A percentile compares a stretch with the other conserved stretches of the same genome.
These are phyloP conservation scores for Cyberlindnera euphorbiiphila DNA, from an alignment of 805 yeast genomes.

Conservation along the genomic window DNA sequence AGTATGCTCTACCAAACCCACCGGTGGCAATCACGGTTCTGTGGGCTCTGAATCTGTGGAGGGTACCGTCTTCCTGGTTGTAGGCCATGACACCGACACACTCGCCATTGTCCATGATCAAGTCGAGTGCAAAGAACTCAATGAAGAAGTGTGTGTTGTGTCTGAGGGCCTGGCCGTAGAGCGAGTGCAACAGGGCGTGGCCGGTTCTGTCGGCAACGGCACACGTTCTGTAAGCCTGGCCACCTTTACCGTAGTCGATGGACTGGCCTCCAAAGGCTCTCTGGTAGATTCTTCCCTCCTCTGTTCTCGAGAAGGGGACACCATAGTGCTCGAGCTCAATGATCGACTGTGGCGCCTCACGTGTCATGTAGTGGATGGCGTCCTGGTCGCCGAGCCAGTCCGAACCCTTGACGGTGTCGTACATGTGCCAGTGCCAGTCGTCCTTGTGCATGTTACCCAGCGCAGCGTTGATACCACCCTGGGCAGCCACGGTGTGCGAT, in stretches of 20 bases:
- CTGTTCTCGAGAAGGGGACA: conserved; percentile 96
- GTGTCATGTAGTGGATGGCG: conserved; percentile 98
- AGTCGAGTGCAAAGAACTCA: conserved; percentile 93
- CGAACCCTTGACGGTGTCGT: conserved; percentile 98
- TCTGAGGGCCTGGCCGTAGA: conserved; percentile 93
- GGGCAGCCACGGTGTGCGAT: conserved; percentile 98
- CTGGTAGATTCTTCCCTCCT: conserved; percentile 94
- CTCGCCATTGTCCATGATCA: conserved; percentile 91
- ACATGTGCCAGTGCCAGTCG: conserved; percentile 99
- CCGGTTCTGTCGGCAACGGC: conserved; percentile 99
- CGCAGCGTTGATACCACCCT: conserved; percentile 99
- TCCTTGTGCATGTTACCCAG: conserved; percentile 97
- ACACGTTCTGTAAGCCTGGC: conserved; percentile 98
- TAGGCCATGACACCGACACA: conserved; percentile 97
- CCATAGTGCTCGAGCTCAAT: conserved; percentile 97
- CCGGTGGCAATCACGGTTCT: conserved; percentile 97
- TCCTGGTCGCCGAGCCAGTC: conserved; percentile 99
- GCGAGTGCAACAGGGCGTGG: conserved; percentile 91
- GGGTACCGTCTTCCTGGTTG: conserved; percentile 98
- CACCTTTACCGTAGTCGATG: conserved; percentile 94
- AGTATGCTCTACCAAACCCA: conserved; percentile 98
- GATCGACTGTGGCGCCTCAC: conserved; percentile 94
- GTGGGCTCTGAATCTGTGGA: conserved; percentile 96
- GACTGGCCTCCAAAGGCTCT: conserved; percentile 99
- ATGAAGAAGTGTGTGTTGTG: conserved; percentile 98